Evolutionary conservation across 2,329 filamentous ascomycete genomes (phyloP), one percentile per base, ranked within the genome.

Genomic region (Hypomyces perniciosus): DNA sequence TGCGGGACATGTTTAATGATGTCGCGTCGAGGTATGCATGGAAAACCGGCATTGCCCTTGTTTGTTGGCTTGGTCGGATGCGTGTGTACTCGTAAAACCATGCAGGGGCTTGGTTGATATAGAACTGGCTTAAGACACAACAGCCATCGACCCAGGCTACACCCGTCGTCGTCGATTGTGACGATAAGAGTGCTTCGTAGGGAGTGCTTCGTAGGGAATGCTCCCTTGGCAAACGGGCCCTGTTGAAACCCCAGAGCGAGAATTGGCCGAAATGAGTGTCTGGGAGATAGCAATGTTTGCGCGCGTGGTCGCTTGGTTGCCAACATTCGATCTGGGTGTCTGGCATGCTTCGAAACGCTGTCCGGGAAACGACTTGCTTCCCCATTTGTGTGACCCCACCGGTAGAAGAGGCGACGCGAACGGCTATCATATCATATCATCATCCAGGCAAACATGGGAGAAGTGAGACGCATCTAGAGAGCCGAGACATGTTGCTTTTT

Each of bases 121-220:
- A 35, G 29, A 38, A 40, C 41, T 50, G 41, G 41, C 34, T 34
- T 45, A 44, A 50, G 48, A 50, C 48, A 44, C n/a, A 13, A 29
- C 12, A 8, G 40, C 31, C 33, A 12, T 35, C 37, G 37, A 41
- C 34, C 29, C 45, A 33, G 34, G 37, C 40, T 34, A 45, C 42
- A 28, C 41, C 48, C 44, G 44, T 44, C 39, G 49, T 51, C 49
- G 49, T 44, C 12, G 31, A 46, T 43, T 44, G 44, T 38, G 48
- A 50, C 41, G 35, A 42, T 20, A 40, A n/a, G n/a, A n/a, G n/a
- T n/a, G n/a, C n/a, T n/a, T n/a, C n/a, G n/a, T n/a, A n/a, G n/a
- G n/a, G 3, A 20, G 20, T 20, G 20, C 20, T 20, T 20, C 20
- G 20, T 3, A 20, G 20, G 20, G 20, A 20, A 3, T 20, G 20